Base-by-base conservation (phyloP, 257 asterid species). In the Ophiorrhiza pumila region DNA sequence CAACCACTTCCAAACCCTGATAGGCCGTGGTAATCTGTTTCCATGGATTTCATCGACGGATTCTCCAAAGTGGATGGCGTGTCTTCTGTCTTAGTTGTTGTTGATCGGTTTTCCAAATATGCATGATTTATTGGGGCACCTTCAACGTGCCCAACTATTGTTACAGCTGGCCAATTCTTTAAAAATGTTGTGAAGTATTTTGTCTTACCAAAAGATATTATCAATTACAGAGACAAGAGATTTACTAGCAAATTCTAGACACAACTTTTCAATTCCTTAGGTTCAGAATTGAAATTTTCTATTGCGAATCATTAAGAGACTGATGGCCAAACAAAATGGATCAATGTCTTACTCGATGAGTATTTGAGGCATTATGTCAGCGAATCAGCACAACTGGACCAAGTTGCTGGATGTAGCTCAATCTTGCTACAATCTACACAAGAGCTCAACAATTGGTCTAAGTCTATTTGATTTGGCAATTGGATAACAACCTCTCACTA, bases 111-210 rank as follows among this genome's bases (percentile, higher is more conserved):
- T 1, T 58, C 27, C 3, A 29, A 58, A 18, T 29, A 71, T 71
- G 68, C 2, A 0, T 22, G 66, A 4, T 65, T 43, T 43, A 49
- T 52, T 13, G 23, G 31, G 0, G 78, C 67, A 32, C 66, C 34
- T 0, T 25, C n/a, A n/a, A n/a, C n/a, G n/a, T n/a, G n/a, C n/a
- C n/a, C n/a, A n/a, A n/a, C n/a, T n/a, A n/a, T n/a, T n/a, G n/a
- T n/a, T n/a, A n/a, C n/a, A n/a, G n/a, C n/a, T n/a, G n/a, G n/a
- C n/a, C n/a, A n/a, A n/a, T n/a, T n/a, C n/a, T n/a, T n/a, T n/a
- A n/a, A n/a, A n/a, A n/a, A n/a, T n/a, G n/a, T n/a, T n/a, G n/a
- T 74, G 3, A 63, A 74, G 22, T 69, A 60, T 7, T 69, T 76
- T 47, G 71, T 65, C 0, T 0, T 69, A 0, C 76, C n/a, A 0